Conservation (phyloP, 495 filamentous ascomycete species). For the Penicillium goetzii region DNA sequence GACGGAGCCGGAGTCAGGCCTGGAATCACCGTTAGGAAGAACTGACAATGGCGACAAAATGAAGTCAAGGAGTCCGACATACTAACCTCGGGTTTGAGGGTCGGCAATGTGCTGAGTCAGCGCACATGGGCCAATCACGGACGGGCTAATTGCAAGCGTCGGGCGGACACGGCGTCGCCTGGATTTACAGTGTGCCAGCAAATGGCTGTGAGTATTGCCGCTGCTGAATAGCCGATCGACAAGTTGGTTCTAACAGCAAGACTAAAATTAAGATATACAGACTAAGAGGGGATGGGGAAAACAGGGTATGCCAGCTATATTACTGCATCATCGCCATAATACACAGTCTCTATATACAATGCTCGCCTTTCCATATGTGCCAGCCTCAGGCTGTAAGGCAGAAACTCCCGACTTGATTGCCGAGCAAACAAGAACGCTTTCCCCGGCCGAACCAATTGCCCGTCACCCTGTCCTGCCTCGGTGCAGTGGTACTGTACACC, state of each 20-base stretch:
- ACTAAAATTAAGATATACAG: neutral
- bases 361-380: neutral
- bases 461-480: slow-evolving; percentile 8
- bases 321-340: neutral
- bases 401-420: slow-evolving; percentile 22
- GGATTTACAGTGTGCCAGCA: slow-evolving; percentile 6
- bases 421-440: slow-evolving; percentile 14
- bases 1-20: slow-evolving; percentile 15
- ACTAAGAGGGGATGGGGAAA: neutral
- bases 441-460: slow-evolving; percentile 6
- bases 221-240: slow-evolving; percentile 14
- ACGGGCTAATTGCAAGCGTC: slow-evolving; percentile 49
- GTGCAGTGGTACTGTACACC: neutral
- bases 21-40: slow-evolving; percentile 21
- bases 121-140: slow-evolving; percentile 41
- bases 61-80: slow-evolving; percentile 39
- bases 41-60: slow-evolving; percentile 32
- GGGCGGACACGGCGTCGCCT: slow-evolving; percentile 49
- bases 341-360: neutral
- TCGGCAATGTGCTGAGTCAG: slow-evolving; percentile 44
- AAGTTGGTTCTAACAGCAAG: neutral
- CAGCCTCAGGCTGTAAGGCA: slow-evolving; percentile 26
- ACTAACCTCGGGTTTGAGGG: slow-evolving; percentile 51
- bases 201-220: slow-evolving; percentile 16
- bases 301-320: no score